A percentile compares a stretch with the other conserved stretches of the same genome.
phyloP scores from a whole-genome alignment of 2,329 filamentous ascomycete genomes.

The Pestalotiopsis sp. region DNA sequence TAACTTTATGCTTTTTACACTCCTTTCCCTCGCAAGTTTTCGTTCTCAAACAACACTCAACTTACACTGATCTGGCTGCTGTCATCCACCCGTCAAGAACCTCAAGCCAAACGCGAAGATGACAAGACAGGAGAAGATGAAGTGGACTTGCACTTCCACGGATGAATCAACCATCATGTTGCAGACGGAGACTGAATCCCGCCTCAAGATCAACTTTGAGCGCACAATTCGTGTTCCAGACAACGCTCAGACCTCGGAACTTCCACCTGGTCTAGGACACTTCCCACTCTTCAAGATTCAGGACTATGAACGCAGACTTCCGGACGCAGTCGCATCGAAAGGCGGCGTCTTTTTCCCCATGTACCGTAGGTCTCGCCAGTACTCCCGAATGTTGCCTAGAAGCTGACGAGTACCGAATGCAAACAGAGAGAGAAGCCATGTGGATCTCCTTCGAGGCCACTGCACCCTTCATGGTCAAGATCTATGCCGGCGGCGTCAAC shows the following conservation, averaged over 20 bases:
- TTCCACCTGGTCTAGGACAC: background rate
- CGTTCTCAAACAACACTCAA: no score
- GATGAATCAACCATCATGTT: no score
- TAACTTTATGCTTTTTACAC: no score
- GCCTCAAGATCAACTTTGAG: background rate
- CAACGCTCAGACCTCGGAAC: background rate
- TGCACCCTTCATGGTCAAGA: constrained; percentile 38
- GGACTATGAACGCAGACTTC: background rate
- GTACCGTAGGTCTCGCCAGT: background rate
- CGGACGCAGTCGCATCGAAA: background rate
- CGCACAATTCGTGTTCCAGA: constrained; percentile 8
- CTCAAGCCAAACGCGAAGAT: no score
- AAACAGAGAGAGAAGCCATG: constrained; percentile 37
- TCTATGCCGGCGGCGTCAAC: constrained; percentile 42
- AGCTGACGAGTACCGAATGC: background rate
- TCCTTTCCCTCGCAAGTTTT: no score
- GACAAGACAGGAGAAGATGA: no score
- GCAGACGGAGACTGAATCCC: background rate
- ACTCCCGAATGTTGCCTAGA: background rate
- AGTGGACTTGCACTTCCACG: no score
- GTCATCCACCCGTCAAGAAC: no score
- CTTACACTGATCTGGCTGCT: no score
- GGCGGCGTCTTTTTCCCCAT: constrained; percentile 14
- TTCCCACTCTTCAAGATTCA: constrained; percentile 5
- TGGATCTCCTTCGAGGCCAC: constrained; percentile 36